phyloP scores from a whole-genome alignment of 345 rosid genomes.

The Eutrema heterophyllum region DNA sequence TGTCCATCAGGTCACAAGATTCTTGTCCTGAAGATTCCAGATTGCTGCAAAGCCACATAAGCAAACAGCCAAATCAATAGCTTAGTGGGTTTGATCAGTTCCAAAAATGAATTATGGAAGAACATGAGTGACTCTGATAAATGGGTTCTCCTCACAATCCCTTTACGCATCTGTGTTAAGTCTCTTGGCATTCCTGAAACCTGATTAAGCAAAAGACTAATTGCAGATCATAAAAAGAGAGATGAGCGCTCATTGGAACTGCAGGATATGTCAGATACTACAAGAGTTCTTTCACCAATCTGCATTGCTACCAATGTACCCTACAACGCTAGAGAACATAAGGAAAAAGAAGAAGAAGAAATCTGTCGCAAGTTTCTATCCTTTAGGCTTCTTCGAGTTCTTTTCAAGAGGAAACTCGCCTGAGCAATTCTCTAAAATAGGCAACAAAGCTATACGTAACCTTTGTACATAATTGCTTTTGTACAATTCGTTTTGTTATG shows the following conservation, averaged over 20 bases:
- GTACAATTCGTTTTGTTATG: no score
- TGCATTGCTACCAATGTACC: conserved; percentile 25
- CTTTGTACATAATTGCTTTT: no score
- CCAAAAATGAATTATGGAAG: conserved; percentile 22
- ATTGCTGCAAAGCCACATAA: conserved; percentile 32
- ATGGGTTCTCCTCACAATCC: no score
- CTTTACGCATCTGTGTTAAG: not conserved
- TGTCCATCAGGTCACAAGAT: conserved; percentile 24
- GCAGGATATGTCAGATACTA: conserved; percentile 24
- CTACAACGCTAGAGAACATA: conserved; percentile 18
- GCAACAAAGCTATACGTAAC: no score
- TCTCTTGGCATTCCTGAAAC: not conserved
- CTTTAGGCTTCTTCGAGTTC: no score
- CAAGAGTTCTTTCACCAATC: conserved; percentile 13
- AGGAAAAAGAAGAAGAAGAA: not conserved
- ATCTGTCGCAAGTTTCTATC: no score
- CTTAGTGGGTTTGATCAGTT: conserved; percentile 22
- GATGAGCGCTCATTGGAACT: not conserved
- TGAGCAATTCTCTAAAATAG: no score
- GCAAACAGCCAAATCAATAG: conserved; percentile 33
- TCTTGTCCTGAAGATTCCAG: conserved; percentile 28
- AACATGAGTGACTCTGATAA: not conserved
- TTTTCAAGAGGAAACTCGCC: no score
- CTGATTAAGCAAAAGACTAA: conserved; percentile 9
- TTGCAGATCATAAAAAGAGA: conserved; percentile 2